These are phyloP conservation scores for Colletotrichum sp. DNA, from an alignment of 2,329 filamentous ascomycete species.

Conservation along the genomic window DNA sequence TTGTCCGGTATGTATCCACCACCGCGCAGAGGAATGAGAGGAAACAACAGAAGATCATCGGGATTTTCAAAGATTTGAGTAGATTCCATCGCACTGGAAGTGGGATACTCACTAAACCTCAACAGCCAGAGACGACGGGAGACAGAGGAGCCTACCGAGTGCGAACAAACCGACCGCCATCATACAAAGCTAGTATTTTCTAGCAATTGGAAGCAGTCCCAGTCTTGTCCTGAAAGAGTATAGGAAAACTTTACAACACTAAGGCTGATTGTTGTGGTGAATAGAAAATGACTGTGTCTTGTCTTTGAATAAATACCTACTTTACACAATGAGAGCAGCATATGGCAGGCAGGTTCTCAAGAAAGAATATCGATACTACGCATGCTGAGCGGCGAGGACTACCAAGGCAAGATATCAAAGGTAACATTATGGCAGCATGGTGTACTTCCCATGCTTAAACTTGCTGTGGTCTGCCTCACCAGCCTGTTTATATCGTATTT, in stretches of 20 bases:
- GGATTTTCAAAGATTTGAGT: rapidly evolving
- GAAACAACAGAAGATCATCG: rapidly evolving
- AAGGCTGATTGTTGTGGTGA: no score
- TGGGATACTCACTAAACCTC: background rate
- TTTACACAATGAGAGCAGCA: no score
- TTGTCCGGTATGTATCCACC: rapidly evolving
- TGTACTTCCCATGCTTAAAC: background rate
- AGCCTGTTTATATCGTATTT: background rate
- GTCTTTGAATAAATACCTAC: no score
- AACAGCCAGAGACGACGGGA: rapidly evolving
- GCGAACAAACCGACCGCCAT: no score
- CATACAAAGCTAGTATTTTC: no score
- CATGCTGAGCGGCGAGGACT: background rate
- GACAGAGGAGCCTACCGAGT: rapidly evolving
- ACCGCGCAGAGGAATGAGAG: rapidly evolving
- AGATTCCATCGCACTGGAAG: rapidly evolving
- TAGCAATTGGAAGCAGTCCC: no score
- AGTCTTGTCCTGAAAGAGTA: no score
- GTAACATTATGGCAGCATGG: background rate
- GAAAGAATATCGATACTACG: no score
- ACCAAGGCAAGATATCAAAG: background rate
- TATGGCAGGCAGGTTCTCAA: no score
- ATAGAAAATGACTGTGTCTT: no score
- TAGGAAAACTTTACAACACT: no score
- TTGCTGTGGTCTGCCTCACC: background rate